These are phyloP conservation scores for Pueraria montana DNA, from an alignment of 306 rosid species.

Conservation along the genomic window DNA sequence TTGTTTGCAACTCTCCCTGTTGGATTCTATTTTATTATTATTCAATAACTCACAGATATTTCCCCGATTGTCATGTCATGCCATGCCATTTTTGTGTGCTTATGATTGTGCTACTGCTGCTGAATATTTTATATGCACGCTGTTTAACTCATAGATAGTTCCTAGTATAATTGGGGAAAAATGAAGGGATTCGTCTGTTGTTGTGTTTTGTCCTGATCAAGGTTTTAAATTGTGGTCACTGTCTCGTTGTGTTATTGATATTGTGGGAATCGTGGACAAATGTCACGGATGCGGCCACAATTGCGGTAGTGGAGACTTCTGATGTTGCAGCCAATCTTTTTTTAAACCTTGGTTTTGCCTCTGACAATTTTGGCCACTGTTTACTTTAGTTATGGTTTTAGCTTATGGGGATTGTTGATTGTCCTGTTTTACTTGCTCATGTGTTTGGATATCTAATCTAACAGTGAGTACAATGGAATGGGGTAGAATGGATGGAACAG, in stretches of 20 bases:
- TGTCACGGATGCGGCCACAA: too few relatives aligned
- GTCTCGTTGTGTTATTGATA: too few relatives aligned
- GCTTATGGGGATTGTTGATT: neutral
- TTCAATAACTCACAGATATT: slow-evolving; percentile 1
- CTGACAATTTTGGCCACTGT: neutral
- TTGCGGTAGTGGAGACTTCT: too few relatives aligned
- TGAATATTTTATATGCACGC: neutral
- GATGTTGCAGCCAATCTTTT: too few relatives aligned
- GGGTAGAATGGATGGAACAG: neutral
- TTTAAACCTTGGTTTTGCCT: neutral
- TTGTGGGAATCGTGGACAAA: too few relatives aligned
- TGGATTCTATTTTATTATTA: neutral
- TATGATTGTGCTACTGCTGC: neutral
- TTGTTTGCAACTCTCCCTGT: neutral
- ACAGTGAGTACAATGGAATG: neutral
- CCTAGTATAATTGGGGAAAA: neutral
- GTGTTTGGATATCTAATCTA: neutral
- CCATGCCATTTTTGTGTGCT: neutral
- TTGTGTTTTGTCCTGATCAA: neutral
- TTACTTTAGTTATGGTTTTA: neutral
- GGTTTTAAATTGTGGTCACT: too few relatives aligned
- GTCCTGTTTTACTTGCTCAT: neutral
- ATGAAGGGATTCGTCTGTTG: neutral
- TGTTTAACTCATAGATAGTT: neutral
- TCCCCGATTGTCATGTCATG: neutral